Conservation (phyloP, 768 basidiomycete genomes). For the Suillus subluteus region DNA sequence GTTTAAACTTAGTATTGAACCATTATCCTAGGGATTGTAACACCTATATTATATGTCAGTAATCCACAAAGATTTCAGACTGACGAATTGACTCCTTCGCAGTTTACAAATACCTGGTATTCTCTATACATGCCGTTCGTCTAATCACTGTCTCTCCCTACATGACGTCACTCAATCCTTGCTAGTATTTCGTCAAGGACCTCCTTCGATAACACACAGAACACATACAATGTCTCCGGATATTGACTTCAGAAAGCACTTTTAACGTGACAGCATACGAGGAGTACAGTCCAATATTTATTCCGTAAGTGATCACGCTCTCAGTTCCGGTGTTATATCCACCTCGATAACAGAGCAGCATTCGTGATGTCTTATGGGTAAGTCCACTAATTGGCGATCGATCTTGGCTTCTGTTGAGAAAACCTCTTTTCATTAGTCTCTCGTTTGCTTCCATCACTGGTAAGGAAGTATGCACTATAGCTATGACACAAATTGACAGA, state of each 20-base stretch:
- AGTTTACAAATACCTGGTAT: slow-evolving; percentile 68
- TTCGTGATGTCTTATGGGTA: slow-evolving; percentile 38
- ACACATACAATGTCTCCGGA: slow-evolving; percentile 60
- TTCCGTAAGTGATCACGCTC: slow-evolving; percentile 43
- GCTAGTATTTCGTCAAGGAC: slow-evolving; percentile 58
- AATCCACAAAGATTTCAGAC: slow-evolving; percentile 43
- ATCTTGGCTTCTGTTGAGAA: neutral
- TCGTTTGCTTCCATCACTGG: slow-evolving; percentile 85
- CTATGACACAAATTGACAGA: slow-evolving; percentile 4
- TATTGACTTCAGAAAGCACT: slow-evolving; percentile 55
- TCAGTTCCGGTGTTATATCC: slow-evolving; percentile 16
- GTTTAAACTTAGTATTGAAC: neutral
- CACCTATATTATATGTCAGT: slow-evolving; percentile 50
- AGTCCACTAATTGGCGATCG: neutral
- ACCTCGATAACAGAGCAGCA: slow-evolving; percentile 18
- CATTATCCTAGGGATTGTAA: slow-evolving; percentile 31
- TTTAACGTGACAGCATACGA: slow-evolving; percentile 58
- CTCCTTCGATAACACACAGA: slow-evolving; percentile 64
- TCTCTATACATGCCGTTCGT: slow-evolving; percentile 62
- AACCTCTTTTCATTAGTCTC: slow-evolving; percentile 62
- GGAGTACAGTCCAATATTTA: slow-evolving; percentile 61
- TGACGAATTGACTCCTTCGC: neutral
- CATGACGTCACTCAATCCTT: slow-evolving; percentile 9
- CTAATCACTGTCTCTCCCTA: neutral
- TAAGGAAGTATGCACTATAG: slow-evolving; percentile 24